A percentile compares a stretch with the other conserved stretches of the same genome.
Conservation (phyloP, 1,284 basidiomycete species). For the Mycena sp. region DNA sequence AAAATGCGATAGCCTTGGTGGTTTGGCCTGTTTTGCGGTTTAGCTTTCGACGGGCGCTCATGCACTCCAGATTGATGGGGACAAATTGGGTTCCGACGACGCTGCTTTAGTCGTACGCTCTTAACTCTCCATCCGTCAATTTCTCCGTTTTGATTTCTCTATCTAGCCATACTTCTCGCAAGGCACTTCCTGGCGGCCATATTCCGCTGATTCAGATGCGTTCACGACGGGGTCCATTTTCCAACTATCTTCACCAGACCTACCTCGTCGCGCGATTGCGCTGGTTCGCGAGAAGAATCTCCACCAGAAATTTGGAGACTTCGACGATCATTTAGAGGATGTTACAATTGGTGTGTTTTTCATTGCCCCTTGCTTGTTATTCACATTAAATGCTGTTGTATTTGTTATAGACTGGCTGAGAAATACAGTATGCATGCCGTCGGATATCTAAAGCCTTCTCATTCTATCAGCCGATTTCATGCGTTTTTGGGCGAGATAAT, state of each 20-base stretch:
- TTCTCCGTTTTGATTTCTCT: conserved; percentile 17
- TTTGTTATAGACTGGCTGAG: conserved; percentile 62
- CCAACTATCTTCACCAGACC: conserved; percentile 51
- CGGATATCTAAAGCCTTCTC: conserved; percentile 25
- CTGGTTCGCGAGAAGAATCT: conserved; percentile 58
- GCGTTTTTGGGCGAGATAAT: background rate
- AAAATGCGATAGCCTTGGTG: conserved; percentile 70
- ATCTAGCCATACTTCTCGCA: conserved; percentile 58
- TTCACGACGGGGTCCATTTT: conserved; percentile 58
- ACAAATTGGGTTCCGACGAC: conserved; percentile 57
- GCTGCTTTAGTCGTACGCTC: conserved; percentile 65
- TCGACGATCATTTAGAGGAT: conserved; percentile 82
- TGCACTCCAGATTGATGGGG: conserved; percentile 61
- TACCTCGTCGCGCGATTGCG: conserved; percentile 55
- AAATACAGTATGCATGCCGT: conserved; percentile 58
- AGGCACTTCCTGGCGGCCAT: conserved; percentile 56
- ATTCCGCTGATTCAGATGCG: conserved; percentile 44
- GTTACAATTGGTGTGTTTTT: conserved; percentile 60
- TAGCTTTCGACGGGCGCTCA: conserved; percentile 34
- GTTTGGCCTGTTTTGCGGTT: conserved; percentile 47
- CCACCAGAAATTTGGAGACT: conserved; percentile 72
- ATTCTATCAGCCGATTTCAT: background rate
- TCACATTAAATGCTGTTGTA: conserved; percentile 6
- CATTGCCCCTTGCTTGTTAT: conserved; percentile 9
- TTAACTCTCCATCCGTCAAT: conserved; percentile 29